These are phyloP conservation scores for Phytophthora sp. DNA, from an alignment of 352 stramenopile species.

Conservation along the genomic window DNA sequence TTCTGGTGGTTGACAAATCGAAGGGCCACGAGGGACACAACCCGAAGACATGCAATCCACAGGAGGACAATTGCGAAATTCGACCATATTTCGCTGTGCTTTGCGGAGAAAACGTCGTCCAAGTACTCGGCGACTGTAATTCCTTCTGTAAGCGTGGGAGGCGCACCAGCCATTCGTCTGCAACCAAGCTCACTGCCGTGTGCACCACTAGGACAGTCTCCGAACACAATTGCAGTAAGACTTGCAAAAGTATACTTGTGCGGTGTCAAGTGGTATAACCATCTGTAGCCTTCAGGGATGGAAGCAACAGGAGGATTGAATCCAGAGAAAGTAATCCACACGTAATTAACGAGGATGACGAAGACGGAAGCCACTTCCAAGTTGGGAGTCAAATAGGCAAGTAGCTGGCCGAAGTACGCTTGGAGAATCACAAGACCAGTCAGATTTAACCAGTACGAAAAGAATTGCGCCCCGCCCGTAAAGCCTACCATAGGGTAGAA, in stretches of 20 bases:
- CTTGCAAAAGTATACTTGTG: slow-evolving; percentile 38
- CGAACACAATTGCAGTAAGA: slow-evolving; percentile 36
- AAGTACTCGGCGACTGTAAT: slow-evolving; percentile 36
- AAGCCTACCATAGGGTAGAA: slow-evolving; percentile 14
- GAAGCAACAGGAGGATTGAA: slow-evolving; percentile 35
- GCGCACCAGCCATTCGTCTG: slow-evolving; percentile 19
- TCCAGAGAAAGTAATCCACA: slow-evolving; percentile 44
- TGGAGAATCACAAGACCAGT: slow-evolving; percentile 44
- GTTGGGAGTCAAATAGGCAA: slow-evolving; percentile 43
- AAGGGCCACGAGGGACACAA: slow-evolving; percentile 25
- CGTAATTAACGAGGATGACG: slow-evolving; percentile 32
- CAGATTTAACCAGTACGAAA: slow-evolving; percentile 50
- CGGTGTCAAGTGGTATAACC: slow-evolving; percentile 41
- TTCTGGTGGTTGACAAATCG: slow-evolving; percentile 42
- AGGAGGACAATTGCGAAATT: slow-evolving; percentile 24
- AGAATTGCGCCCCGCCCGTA: slow-evolving; percentile 7
- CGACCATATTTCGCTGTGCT: slow-evolving; percentile 25
- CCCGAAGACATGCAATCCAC: slow-evolving; percentile 25
- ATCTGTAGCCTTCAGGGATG: slow-evolving; percentile 37
- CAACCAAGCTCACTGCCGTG: slow-evolving; percentile 19
- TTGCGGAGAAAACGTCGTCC: slow-evolving; percentile 32
- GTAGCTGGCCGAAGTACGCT: slow-evolving; percentile 46
- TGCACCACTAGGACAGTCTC: slow-evolving; percentile 12
- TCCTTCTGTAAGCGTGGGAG: slow-evolving; percentile 10
- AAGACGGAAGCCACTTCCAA: slow-evolving; percentile 34